These are phyloP conservation scores for Boletus speciosus DNA, from an alignment of 768 basidiomycete genomes.

Conservation along the genomic window DNA sequence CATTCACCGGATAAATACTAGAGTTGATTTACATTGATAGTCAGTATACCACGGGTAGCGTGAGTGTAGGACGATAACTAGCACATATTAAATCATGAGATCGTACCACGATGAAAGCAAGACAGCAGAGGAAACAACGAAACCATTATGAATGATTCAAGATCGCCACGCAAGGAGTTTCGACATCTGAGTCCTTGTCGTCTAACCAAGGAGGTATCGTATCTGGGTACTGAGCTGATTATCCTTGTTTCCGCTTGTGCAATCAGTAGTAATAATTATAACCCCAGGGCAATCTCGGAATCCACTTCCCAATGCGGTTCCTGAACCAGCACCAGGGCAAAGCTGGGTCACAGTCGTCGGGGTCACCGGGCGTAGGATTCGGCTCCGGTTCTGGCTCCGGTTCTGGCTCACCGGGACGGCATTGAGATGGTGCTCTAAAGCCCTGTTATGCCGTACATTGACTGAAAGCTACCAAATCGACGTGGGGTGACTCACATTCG, in stretches of 20 bases:
- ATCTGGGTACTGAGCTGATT: constrained; percentile 9
- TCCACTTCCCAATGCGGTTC: constrained; percentile 7
- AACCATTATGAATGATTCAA: neutral
- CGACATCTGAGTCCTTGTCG: constrained; percentile 6
- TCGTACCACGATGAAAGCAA: constrained; percentile 2
- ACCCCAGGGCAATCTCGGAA: constrained; percentile 17
- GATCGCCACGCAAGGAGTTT: neutral
- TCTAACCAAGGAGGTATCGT: constrained; percentile 17
- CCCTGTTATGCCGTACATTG: constrained; percentile 32
- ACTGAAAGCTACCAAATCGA: neutral
- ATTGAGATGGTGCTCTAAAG: constrained; percentile 38
- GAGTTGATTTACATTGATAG: neutral
- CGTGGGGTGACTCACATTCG: constrained; percentile 43
- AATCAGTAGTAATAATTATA: constrained; percentile 13
- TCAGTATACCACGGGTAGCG: neutral
- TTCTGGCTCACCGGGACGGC: constrained; percentile 24
- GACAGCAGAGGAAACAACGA: constrained; percentile 2
- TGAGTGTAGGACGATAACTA: neutral
- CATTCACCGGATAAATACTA: neutral
- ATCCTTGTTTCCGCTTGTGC: constrained; percentile 9
- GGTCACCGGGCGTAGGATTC: constrained; percentile 32
- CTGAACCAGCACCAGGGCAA: constrained; percentile 19
- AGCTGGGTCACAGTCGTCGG: constrained; percentile 19
- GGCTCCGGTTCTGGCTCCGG: constrained; percentile 27
- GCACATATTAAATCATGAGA: constrained; percentile 13